Evolutionary conservation across 805 yeast genomes (phyloP), one percentile per base, ranked within the genome.

Genomic region (Hanseniaspora thailandica): DNA sequence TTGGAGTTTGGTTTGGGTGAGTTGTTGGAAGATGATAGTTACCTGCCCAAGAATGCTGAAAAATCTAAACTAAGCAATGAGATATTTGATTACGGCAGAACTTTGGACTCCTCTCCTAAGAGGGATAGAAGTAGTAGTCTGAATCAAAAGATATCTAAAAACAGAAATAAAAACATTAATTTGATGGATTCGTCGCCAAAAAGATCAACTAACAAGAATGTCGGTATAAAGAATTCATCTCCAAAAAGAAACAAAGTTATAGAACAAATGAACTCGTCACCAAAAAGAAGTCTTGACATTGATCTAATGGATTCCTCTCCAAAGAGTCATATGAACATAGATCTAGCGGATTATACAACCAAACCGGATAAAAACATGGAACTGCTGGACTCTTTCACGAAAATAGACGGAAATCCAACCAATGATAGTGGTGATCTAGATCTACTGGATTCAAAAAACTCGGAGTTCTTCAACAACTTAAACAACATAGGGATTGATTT

Each of bases 61-160:
- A 43, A 26, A 43, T 43, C 54, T 4, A 49, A 43, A 43, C 10
- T 49, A 35, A 49, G 54, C n/a, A 49, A 43, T 25, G 47, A 43
- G 17, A 43, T 49, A 25, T 49, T 49, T 35, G 43, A 43, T 34
- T 43, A 34, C 19, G 47, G 28, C 4, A 20, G 41, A 13, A 15
- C 7, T 15, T 13, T 49, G 26, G 36, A 33, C 28, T 41, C 54
- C 0, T 40, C 52, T 3, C 52, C 52, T 3, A 38, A 26, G 25
- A 30, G 9, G 5, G 17, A 30, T 19, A 28, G 35, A 9, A 30
- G 34, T 19, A 28, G 35, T 5, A 40, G 20, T 17, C 13, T 25
- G 10, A 22, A 13, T 7, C 30, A 30, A 40, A 15, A 20, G 6
- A 19, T 3, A 17, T n/a, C 15, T 6, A 36, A 3, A 8, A 38